Evolutionary conservation across 2,329 filamentous ascomycete genomes (phyloP).

Genomic region (Emmonsia crescens): DNA sequence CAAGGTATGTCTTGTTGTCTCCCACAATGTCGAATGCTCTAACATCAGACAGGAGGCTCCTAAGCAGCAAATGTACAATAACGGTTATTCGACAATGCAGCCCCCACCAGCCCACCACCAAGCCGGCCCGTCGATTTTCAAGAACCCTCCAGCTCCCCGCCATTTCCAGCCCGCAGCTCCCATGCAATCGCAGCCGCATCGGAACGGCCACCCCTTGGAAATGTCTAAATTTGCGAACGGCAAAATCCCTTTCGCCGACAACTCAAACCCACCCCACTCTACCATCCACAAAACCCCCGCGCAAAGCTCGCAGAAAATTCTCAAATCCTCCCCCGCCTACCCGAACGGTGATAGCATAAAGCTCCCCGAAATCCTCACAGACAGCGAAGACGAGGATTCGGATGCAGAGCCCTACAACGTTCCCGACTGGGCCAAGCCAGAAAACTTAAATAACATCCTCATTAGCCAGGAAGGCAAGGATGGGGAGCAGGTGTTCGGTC

Average conservation of each 20-base stretch:
- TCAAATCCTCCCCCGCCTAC: slow-evolving; percentile 69
- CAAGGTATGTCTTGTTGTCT: slow-evolving; percentile 46
- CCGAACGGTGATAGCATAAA: slow-evolving; percentile 83
- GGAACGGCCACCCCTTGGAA: slow-evolving; percentile 60
- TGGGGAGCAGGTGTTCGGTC: slow-evolving; percentile 84
- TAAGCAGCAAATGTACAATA: slow-evolving; percentile 33
- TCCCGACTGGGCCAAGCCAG: slow-evolving; percentile 80
- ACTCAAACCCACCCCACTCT: slow-evolving; percentile 43
- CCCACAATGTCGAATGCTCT: neutral
- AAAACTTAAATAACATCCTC: slow-evolving; percentile 65
- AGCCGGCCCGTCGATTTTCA: slow-evolving; percentile 25
- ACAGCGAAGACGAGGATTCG: slow-evolving; percentile 77
- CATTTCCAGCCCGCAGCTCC: slow-evolving; percentile 41
- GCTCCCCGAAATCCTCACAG: slow-evolving; percentile 88
- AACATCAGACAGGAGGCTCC: slow-evolving; percentile 17
- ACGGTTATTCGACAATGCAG: slow-evolving; percentile 24
- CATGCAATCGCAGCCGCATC: slow-evolving; percentile 41
- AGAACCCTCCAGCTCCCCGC: slow-evolving; percentile 23
- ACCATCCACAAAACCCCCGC: slow-evolving; percentile 59
- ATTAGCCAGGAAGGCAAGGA: slow-evolving; percentile 63
- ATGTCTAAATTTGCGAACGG: slow-evolving; percentile 81
- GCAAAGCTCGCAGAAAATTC: slow-evolving; percentile 30
- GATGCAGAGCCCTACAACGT: slow-evolving; percentile 52
- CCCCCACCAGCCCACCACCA: slow-evolving; percentile 19
- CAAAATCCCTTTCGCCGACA: slow-evolving; percentile 79